phyloP scores from a whole-genome alignment of 768 basidiomycete genomes.

The Mycena haematopus region DNA sequence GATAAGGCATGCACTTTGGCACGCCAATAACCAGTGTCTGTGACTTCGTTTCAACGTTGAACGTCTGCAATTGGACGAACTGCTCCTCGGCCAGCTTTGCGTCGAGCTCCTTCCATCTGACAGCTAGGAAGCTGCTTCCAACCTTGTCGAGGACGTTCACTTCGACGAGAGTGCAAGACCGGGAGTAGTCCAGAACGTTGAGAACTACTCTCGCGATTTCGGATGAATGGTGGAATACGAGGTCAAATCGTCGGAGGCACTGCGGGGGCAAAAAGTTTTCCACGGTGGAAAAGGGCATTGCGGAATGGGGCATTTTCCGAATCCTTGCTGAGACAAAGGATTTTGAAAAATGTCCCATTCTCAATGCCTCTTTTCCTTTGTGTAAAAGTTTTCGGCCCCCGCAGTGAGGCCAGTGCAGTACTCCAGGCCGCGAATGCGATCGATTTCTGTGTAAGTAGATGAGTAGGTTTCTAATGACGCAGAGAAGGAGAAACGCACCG shows the following conservation, averaged over 20 bases:
- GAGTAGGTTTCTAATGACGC: not conserved
- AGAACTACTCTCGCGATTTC: not conserved
- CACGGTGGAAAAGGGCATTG: no score
- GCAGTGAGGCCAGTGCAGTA: conserved; percentile 6
- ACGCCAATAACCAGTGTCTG: not conserved
- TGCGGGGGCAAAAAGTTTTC: no score
- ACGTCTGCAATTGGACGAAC: not conserved
- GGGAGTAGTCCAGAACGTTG: not conserved
- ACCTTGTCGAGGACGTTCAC: not conserved
- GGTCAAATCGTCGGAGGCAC: not conserved
- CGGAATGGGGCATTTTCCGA: no score
- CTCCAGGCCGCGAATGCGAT: not conserved
- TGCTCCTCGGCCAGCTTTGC: not conserved
- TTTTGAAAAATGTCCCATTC: no score
- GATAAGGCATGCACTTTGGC: not conserved
- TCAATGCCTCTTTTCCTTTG: no score
- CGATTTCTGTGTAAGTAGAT: not conserved
- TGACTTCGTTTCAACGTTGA: not conserved
- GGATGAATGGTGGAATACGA: not conserved
- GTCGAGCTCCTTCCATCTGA: conserved; percentile 1
- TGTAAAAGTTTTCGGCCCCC: no score
- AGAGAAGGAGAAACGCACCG: not conserved
- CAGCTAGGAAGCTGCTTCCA: not conserved
- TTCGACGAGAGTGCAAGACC: not conserved
- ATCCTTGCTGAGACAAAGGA: no score